Conservation (phyloP, 768 basidiomycete species). For the Leccinum longicurvipes region DNA sequence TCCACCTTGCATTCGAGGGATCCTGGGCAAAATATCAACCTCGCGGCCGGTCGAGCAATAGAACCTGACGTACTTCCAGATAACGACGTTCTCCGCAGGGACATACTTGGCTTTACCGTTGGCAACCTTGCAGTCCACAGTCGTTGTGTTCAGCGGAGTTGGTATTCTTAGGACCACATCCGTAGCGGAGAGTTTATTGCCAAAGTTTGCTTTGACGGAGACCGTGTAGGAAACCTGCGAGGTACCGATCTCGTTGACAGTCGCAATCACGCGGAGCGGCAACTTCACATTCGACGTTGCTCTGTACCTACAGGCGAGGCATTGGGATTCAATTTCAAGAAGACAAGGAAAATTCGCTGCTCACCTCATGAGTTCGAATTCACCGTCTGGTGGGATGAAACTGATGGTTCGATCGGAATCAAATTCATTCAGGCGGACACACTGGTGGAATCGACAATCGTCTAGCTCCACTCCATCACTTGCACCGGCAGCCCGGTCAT, state of each 20-base stretch:
- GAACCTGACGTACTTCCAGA: slow-evolving; percentile 84
- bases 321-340: slow-evolving; percentile 1
- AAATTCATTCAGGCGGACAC: slow-evolving; percentile 92
- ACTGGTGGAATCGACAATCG: slow-evolving; percentile 98
- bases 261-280: slow-evolving; percentile 84
- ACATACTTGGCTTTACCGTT: slow-evolving; percentile 97
- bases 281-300: slow-evolving; percentile 95
- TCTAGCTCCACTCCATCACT: slow-evolving; percentile 89
- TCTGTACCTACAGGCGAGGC: slow-evolving; percentile 65
- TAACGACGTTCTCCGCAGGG: slow-evolving; percentile 91
- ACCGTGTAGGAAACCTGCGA: slow-evolving; percentile 89
- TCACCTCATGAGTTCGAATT: slow-evolving; percentile 96
- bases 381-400: slow-evolving; percentile 97
- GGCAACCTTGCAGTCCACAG: slow-evolving; percentile 86
- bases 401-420: slow-evolving; percentile 92
- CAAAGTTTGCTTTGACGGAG: slow-evolving; percentile 85
- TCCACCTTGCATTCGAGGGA: slow-evolving; percentile 89
- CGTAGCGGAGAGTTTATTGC: slow-evolving; percentile 88
- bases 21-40: slow-evolving; percentile 44
- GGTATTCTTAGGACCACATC: slow-evolving; percentile 92
- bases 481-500: slow-evolving; percentile 47
- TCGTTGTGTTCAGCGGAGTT: slow-evolving; percentile 92
- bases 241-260: slow-evolving; percentile 91
- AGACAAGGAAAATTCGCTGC: slow-evolving; percentile 22
- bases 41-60: neutral